phyloP scores from a whole-genome alignment of 2,329 filamentous ascomycete species.

The Boeremia exigua region DNA sequence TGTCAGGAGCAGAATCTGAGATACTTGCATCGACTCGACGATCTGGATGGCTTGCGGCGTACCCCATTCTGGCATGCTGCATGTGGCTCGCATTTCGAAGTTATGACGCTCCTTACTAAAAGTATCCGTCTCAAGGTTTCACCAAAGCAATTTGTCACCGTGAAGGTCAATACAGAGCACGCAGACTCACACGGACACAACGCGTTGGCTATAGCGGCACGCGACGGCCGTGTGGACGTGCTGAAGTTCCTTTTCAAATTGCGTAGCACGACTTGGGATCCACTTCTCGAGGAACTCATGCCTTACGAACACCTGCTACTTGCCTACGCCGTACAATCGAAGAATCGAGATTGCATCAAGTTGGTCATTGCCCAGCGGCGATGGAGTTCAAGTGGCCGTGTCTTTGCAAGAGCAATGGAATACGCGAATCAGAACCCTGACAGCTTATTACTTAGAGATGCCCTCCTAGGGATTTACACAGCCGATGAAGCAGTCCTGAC shows the following conservation, averaged over 20 bases:
- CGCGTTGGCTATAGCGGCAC: neutral
- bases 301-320: neutral
- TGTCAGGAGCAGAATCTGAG: too few species aligned
- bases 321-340: neutral
- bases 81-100: too few species aligned
- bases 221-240: neutral
- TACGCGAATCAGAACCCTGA: neutral
- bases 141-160: neutral
- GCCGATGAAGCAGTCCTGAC: neutral
- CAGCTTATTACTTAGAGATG: neutral
- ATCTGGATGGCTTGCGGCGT: too few species aligned
- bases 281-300: neutral
- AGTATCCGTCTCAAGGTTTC: neutral
- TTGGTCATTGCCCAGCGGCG: neutral
- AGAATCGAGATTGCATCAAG: neutral
- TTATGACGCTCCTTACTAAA: too few species aligned
- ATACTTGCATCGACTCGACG: too few species aligned
- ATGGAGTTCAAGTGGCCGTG: neutral
- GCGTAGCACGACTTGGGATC: neutral
- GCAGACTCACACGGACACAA: neutral
- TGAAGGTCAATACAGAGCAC: neutral
- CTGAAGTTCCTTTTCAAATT: neutral
- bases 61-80: too few species aligned
- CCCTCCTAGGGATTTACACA: neutral
- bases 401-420: neutral